A percentile compares a stretch with the other conserved stretches of the same genome.
Evolutionary conservation across 1,139 yeast species (phyloP).

Genomic region (Pneumocystis jirovecii): DNA sequence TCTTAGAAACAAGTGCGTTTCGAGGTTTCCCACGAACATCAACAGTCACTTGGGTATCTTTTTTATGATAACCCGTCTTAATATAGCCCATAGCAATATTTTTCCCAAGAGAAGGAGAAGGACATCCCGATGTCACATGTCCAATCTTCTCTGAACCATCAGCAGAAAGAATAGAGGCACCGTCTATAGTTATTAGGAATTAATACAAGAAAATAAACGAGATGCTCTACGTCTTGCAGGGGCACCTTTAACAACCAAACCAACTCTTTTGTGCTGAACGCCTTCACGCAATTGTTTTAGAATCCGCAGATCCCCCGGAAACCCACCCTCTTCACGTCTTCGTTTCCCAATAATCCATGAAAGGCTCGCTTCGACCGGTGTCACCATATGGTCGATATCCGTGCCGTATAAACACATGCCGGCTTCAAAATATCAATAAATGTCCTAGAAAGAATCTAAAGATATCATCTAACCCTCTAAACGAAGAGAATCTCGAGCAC

Average conservation of each 20-base stretch:
- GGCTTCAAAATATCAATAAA: conserved; percentile 30
- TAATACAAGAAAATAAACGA: not conserved
- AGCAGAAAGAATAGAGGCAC: conserved; percentile 47
- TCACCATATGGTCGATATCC: conserved; percentile 63
- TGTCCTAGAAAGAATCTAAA: not conserved
- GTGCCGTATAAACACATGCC: conserved; percentile 97
- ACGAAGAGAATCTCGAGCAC: conserved; percentile 90
- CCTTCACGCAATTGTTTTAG: conserved; percentile 51
- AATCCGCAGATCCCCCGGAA: conserved; percentile 66
- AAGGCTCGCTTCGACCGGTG: conserved; percentile 80
- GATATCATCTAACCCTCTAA: conserved; percentile 33
- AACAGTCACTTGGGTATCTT: conserved; percentile 59
- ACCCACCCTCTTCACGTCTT: conserved; percentile 46
- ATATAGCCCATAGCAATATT: conserved; percentile 89
- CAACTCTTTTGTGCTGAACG: conserved; percentile 56
- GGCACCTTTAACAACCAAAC: conserved; percentile 59
- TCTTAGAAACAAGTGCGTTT: conserved; percentile 55
- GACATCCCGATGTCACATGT: conserved; percentile 71
- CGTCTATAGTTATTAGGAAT: conserved; percentile 27
- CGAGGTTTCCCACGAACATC: conserved; percentile 74
- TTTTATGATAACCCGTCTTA: conserved; percentile 54
- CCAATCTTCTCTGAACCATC: conserved; percentile 25
- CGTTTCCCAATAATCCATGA: conserved; percentile 79
- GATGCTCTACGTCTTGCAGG: conserved; percentile 48
- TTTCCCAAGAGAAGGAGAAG: conserved; percentile 64